Percentiles rank a stretch among this genome's conserved stretches.
Evolutionary conservation across 306 rosid genomes (phyloP).

Genomic region (Corylus avellana): DNA sequence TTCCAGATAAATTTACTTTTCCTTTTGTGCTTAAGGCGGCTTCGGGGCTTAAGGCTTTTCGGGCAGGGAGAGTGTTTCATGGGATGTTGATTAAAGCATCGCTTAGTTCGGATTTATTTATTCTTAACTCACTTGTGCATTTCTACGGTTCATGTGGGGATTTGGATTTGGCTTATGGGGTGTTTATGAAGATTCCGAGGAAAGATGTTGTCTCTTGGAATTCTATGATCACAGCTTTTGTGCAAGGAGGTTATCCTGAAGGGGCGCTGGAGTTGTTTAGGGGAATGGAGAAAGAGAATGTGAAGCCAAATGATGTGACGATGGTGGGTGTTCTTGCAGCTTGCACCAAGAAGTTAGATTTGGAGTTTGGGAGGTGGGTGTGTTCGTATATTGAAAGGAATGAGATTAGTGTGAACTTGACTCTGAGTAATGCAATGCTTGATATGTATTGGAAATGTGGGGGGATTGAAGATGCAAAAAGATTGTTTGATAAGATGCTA

Average conservation of each 20-base stretch:
- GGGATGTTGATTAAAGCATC: slow-evolving; percentile 59
- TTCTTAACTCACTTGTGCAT: slow-evolving; percentile 57
- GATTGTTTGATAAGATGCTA: slow-evolving; percentile 52
- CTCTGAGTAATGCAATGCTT: slow-evolving; percentile 60
- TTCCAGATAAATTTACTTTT: slow-evolving; percentile 57
- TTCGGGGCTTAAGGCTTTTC: slow-evolving; percentile 46
- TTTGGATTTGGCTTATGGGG: slow-evolving; percentile 44
- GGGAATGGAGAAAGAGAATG: slow-evolving; percentile 47
- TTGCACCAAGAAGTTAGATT: slow-evolving; percentile 52
- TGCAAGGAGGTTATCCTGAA: slow-evolving; percentile 43
- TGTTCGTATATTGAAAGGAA: slow-evolving; percentile 48
- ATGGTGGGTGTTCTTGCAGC: slow-evolving; percentile 65
- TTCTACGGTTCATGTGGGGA: slow-evolving; percentile 57
- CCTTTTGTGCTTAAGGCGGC: slow-evolving; percentile 68
- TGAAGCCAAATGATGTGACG: slow-evolving; percentile 59
- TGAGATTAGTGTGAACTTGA: slow-evolving; percentile 43
- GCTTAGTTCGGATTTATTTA: slow-evolving; percentile 44
- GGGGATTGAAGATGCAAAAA: slow-evolving; percentile 47
- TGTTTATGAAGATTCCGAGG: slow-evolving; percentile 39
- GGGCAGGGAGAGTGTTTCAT: slow-evolving; percentile 49
- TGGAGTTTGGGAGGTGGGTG: slow-evolving; percentile 69
- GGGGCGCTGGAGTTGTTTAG: slow-evolving; percentile 49
- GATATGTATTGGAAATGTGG: slow-evolving; percentile 69
- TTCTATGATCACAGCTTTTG: slow-evolving; percentile 52
- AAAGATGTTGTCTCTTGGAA: slow-evolving; percentile 71